phyloP scores from a whole-genome alignment of 169 alveolate species.

The Cryptosporidium xiaoi region DNA sequence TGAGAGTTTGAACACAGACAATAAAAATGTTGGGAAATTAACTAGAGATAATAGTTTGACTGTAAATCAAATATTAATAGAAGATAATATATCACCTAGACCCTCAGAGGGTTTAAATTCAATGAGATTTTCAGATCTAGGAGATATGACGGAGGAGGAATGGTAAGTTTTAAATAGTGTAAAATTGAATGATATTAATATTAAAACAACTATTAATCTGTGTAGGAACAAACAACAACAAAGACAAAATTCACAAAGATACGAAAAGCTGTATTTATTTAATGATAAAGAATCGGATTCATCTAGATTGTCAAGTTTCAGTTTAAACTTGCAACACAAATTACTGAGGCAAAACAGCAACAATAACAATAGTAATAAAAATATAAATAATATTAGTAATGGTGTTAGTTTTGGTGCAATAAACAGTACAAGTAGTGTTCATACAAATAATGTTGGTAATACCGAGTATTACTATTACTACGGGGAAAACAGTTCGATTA shows the following conservation, averaged over 20 bases:
- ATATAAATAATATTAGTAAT: background rate
- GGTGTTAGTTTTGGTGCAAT: no score
- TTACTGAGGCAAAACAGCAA: no score
- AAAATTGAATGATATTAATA: background rate
- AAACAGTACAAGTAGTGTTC: background rate
- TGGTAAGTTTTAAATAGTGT: conserved; percentile 29
- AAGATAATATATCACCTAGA: conserved; percentile 52
- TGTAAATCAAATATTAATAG: conserved; percentile 1
- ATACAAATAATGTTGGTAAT: background rate
- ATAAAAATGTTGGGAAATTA: background rate
- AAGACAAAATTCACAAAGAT: conserved; percentile 48
- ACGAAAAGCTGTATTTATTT: conserved; percentile 15
- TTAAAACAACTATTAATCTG: background rate
- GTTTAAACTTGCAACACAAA: background rate
- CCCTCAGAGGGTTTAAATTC: conserved; percentile 59
- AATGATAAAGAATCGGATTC: conserved; percentile 14
- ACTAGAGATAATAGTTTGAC: conserved; percentile 16
- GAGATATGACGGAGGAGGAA: conserved; percentile 69
- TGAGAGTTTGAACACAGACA: conserved; percentile 27
- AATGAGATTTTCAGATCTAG: conserved; percentile 57
- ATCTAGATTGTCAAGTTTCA: background rate
- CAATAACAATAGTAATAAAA: background rate
- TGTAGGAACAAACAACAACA: conserved; percentile 60
- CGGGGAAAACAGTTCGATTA: no score
- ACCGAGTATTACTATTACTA: no score